A percentile compares a stretch with the other conserved stretches of the same genome.
Conservation (phyloP, 192 early-diverging fungal species). For the Umbelopsis sp. region DNA sequence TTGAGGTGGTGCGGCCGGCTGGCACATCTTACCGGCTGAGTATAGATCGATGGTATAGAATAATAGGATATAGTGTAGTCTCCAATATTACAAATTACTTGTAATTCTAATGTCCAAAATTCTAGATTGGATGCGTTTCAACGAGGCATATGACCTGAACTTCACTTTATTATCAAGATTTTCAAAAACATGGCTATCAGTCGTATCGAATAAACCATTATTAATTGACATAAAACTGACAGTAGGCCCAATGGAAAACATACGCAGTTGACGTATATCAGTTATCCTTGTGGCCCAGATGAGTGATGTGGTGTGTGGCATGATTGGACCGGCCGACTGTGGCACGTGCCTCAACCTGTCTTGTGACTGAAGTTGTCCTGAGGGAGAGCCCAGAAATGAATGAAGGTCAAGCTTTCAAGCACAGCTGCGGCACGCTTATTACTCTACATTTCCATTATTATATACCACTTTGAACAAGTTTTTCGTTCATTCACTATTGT, state of each 20-base stretch:
- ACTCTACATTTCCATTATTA: slow-evolving; percentile 1
- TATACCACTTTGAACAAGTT: not conserved
- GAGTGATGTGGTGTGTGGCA: not conserved
- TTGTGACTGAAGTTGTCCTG: slow-evolving; percentile 9
- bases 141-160: not conserved
- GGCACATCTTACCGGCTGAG: no score
- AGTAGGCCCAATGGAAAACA: no score
- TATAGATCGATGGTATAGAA: no score
- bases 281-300: not conserved
- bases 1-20: no score
- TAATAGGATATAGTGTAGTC: no score
- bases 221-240: no score
- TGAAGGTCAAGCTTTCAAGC: not conserved
- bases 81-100: not conserved
- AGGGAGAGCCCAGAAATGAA: not conserved
- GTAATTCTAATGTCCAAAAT: not conserved
- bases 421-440: slow-evolving; percentile 12
- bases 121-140: slow-evolving; percentile 4
- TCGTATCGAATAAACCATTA: no score
- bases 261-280: no score
- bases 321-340: not conserved
- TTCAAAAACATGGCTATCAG: no score
- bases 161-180: no score
- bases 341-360: not conserved
- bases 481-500: slow-evolving; percentile 8